Evolutionary conservation across 2,329 filamentous ascomycete species (phyloP).

Genomic region (Ascochyta viciae-villosae): DNA sequence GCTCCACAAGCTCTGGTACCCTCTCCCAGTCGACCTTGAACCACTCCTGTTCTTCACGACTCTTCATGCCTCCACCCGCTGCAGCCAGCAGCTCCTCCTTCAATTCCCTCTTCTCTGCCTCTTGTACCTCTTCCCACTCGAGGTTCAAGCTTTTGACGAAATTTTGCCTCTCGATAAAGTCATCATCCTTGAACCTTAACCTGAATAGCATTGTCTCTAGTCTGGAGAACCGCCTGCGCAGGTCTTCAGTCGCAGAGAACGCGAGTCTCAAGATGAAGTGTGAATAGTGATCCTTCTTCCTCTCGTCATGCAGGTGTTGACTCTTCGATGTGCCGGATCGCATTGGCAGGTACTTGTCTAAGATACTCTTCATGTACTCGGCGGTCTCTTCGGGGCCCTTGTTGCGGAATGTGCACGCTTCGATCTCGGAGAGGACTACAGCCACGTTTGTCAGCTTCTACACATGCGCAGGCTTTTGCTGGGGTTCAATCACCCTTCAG

Average conservation of each 20-base stretch:
- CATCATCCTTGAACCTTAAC: conserved; percentile 79
- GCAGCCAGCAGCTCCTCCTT: conserved; percentile 63
- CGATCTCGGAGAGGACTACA: conserved; percentile 82
- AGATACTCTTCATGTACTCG: conserved; percentile 81
- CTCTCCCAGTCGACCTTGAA: conserved; percentile 97
- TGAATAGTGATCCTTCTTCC: conserved; percentile 95
- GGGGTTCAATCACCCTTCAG: conserved; percentile 64
- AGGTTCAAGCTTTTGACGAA: conserved; percentile 82
- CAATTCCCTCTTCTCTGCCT: conserved; percentile 78
- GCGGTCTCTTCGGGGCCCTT: conserved; percentile 81
- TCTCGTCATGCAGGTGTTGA: conserved; percentile 69
- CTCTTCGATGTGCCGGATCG: conserved; percentile 73
- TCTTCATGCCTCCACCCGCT: conserved; percentile 58
- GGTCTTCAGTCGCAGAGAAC: conserved; percentile 89
- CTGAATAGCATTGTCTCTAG: conserved; percentile 91
- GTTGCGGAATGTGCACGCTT: conserved; percentile 96
- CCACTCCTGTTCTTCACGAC: conserved; percentile 81
- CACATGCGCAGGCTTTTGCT: accelerated
- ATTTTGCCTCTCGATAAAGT: conserved; percentile 71
- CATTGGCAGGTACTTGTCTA: conserved; percentile 86
- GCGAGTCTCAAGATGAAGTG: conserved; percentile 96
- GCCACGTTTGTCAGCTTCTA: conserved; percentile 13
- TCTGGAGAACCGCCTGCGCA: conserved; percentile 83
- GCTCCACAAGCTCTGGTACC: conserved; percentile 88
- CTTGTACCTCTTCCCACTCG: conserved; percentile 82